Base-by-base conservation (phyloP, 768 basidiomycete genomes). In the Dendrothele bispora region DNA sequence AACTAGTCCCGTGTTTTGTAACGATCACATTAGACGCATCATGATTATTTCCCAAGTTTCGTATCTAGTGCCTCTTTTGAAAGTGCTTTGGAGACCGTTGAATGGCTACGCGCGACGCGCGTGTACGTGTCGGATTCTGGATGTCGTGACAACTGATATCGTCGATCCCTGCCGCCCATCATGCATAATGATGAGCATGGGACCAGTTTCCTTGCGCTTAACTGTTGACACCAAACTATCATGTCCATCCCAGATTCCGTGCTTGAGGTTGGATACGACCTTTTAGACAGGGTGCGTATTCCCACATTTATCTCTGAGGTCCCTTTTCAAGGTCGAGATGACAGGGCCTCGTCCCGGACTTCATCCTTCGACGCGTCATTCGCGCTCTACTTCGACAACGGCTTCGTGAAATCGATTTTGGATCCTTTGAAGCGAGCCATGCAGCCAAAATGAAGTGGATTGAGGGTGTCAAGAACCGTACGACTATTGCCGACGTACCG, bases 401-500 rank as follows among this genome's bases (percentile, higher is more conserved):
- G 26, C 68, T 85, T 39, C 72, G 78, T 20, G 79, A 84, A 58
- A 82, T 86, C 45, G 74, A 86, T 60, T 62, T 71, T 46, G 82
- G 81, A 24, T 76, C 77, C 15, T 73, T 83, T 41, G 77, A 78
- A 39, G 75, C 73, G 11, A 84, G 83, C 55, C 79, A 84, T 68
- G 75, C 72, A 2, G 75, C 78, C 11, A 87, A 87, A 59, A 83
- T 85, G 80, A 64, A 73, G 42, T 86, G 78, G 74, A 83, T 88
- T 30, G 75, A 80, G 46, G 72, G 58, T 41, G 77, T 85, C 21
- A 73, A 75, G 18, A 65, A 69, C 0, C 65, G 79, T 14, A 57
- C 53, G 3, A 73, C 69, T 24, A 86, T 86, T 49, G 84, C 84
- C 3, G 82, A 79, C 50, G 71, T 78, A 10, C 76, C 84, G 1